Percentiles rank a stretch among this genome's conserved stretches.
phyloP scores from a whole-genome alignment of 495 filamentous ascomycete species.

The Penicillium maclennaniae region DNA sequence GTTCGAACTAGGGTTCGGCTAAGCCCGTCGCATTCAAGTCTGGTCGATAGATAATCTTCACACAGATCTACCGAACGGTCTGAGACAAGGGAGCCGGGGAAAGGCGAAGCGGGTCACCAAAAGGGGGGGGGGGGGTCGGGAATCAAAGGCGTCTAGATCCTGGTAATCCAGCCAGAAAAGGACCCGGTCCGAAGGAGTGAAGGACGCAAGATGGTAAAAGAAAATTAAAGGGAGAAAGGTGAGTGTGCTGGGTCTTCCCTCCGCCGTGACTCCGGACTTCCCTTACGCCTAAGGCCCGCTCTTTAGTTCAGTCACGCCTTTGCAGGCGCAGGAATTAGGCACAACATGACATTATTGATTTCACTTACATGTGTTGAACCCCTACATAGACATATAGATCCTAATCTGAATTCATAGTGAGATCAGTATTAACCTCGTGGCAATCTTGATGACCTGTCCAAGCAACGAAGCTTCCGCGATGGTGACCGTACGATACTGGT shows the following conservation, averaged over 20 bases:
- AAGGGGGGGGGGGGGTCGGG: not conserved
- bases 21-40: not conserved
- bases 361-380: not conserved
- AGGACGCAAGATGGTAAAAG: conserved; percentile 10
- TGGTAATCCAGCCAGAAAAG: not conserved
- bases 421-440: not conserved
- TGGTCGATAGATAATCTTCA: conserved; percentile 5
- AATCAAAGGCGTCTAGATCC: conserved; percentile 1
- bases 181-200: conserved; percentile 28
- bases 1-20: not conserved
- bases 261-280: conserved; percentile 18
- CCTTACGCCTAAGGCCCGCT: conserved; percentile 11
- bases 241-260: conserved; percentile 7
- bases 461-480: not conserved
- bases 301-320: conserved; percentile 1
- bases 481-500: not conserved
- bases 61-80: conserved; percentile 12
- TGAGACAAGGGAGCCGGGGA: conserved; percentile 19
- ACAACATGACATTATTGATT: not conserved
- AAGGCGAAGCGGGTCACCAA: not conserved
- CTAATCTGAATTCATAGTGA: not conserved
- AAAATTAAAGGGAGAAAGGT: conserved; percentile 5
- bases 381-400: not conserved
- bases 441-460: not conserved
- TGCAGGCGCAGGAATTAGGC: not conserved